phyloP scores from a whole-genome alignment of 495 filamentous ascomycete species.

The Aspergillus sparsus region DNA sequence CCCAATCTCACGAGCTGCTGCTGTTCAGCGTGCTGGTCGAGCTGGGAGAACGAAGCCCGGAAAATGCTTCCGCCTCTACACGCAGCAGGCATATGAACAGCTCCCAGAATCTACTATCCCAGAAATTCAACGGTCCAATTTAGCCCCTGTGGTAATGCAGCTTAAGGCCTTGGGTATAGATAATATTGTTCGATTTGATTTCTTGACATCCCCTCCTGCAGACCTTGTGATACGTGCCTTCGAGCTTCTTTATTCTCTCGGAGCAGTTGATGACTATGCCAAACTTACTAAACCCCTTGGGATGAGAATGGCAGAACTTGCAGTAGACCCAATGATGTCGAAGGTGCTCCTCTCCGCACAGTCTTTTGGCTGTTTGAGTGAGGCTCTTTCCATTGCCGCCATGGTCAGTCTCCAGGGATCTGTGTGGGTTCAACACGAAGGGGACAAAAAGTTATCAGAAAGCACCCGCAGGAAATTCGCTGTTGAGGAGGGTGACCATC shows the following conservation, averaged over 20 bases:
- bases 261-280: conserved; percentile 85
- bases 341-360: conserved; percentile 82
- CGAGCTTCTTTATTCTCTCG: conserved; percentile 86
- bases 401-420: conserved; percentile 87
- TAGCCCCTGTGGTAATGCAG: conserved; percentile 88
- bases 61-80: conserved; percentile 94
- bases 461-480: conserved; percentile 79
- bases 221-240: conserved; percentile 85
- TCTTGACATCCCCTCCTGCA: conserved; percentile 83
- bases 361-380: conserved; percentile 74
- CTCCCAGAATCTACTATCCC: conserved; percentile 78
- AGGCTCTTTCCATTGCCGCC: conserved; percentile 88
- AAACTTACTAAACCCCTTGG: conserved; percentile 89
- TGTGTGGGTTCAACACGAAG: conserved; percentile 79
- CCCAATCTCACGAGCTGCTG: conserved; percentile 88
- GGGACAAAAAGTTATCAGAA: conserved; percentile 71
- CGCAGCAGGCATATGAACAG: conserved; percentile 67
- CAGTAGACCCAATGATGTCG: conserved; percentile 94
- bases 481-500: conserved; percentile 90
- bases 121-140: conserved; percentile 91
- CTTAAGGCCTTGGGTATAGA: conserved; percentile 96
- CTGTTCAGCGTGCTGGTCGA: conserved; percentile 87
- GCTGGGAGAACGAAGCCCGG: conserved; percentile 90
- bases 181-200: conserved; percentile 90
- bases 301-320: conserved; percentile 89